Conservation (phyloP, 495 filamentous ascomycete genomes). For the Rusavskia elegans region DNA sequence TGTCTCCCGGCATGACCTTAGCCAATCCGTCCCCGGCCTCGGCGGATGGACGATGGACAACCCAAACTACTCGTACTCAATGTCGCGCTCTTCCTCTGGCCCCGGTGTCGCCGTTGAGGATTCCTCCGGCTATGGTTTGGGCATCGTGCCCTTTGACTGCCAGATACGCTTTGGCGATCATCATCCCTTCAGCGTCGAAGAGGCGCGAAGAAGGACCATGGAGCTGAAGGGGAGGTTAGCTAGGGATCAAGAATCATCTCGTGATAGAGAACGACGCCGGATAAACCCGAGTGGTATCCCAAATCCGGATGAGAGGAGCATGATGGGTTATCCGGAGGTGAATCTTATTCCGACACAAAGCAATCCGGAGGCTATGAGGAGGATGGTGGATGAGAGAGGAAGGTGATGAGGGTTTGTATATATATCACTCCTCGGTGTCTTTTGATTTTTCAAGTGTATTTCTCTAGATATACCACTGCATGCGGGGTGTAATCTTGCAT, state of each 20-base stretch:
- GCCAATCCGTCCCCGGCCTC: background rate
- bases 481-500: too few relatives aligned
- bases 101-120: conserved; percentile 9
- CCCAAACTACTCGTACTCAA: background rate
- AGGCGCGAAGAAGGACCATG: conserved; percentile 4
- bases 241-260: background rate
- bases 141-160: conserved; percentile 10
- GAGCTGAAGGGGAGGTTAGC: conserved; percentile 1
- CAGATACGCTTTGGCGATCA: conserved; percentile 11
- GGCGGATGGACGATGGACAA: background rate
- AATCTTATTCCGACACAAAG: conserved; percentile 9
- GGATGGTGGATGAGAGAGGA: background rate
- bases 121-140: background rate
- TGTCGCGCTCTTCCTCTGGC: conserved; percentile 12
- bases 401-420: too few relatives aligned
- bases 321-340: conserved; percentile 7
- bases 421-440: too few relatives aligned
- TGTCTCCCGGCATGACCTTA: background rate
- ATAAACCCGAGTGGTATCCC: background rate
- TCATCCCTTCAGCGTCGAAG: conserved; percentile 5
- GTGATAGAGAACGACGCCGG: background rate
- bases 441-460: too few relatives aligned
- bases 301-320: background rate
- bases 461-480: too few relatives aligned
- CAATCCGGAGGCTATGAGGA: conserved; percentile 1